A percentile compares a stretch with the other conserved stretches of the same genome.
These are phyloP conservation scores for Sarcodon aspratus DNA, from an alignment of 768 basidiomycete genomes.

Conservation along the genomic window DNA sequence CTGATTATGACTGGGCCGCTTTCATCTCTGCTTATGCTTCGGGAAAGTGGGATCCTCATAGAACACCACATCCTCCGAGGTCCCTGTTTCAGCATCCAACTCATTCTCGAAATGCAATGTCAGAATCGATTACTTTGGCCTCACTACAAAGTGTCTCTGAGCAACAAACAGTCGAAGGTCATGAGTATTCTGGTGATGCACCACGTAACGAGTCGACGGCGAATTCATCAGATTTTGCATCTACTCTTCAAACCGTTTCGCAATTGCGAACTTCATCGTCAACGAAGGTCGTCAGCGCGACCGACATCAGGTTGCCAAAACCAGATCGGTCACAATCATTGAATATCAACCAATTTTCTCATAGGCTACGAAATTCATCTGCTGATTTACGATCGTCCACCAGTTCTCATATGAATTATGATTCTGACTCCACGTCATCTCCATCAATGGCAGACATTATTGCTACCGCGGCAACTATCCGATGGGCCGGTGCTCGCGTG, in stretches of 20 bases:
- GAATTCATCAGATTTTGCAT: neutral
- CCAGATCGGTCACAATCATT: slow-evolving; percentile 1
- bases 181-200: neutral
- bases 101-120: neutral
- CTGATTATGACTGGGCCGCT: slow-evolving; percentile 55
- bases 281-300: neutral
- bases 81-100: slow-evolving; percentile 17
- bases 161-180: too few relatives aligned
- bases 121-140: neutral
- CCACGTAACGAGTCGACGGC: neutral
- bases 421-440: slow-evolving; percentile 4
- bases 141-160: neutral
- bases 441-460: slow-evolving; percentile 38
- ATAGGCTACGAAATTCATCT: slow-evolving; percentile 35
- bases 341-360: slow-evolving; percentile 14
- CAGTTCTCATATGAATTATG: slow-evolving; percentile 14
- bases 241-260: neutral
- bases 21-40: slow-evolving; percentile 69
- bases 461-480: slow-evolving; percentile 70
- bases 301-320: neutral
- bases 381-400: slow-evolving; percentile 28
- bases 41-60: slow-evolving; percentile 74
- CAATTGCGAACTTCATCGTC: neutral
- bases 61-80: slow-evolving; percentile 49
- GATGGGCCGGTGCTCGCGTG: slow-evolving; percentile 75